These are phyloP conservation scores for Pinus albicaulis DNA, from an alignment of 75 land plant genomes.

Conservation along the genomic window DNA sequence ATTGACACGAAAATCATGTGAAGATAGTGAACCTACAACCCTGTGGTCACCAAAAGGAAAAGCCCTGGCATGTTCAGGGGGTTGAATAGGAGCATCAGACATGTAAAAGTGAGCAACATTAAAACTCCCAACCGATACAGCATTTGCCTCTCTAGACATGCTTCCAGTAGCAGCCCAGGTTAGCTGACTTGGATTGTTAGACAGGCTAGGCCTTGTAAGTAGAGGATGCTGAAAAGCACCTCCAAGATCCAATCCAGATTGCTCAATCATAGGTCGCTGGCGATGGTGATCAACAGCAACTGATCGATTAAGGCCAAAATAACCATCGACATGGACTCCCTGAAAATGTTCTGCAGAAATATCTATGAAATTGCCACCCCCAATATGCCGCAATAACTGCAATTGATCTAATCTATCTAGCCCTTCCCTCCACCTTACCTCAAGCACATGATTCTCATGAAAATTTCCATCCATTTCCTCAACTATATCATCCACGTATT, in stretches of 20 bases:
- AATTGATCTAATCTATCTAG: constrained; percentile 32
- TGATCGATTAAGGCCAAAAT: constrained; percentile 32
- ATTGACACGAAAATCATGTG: constrained; percentile 16
- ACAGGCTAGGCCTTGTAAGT: constrained; percentile 19
- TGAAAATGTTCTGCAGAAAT: constrained; percentile 44
- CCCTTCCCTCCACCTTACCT: constrained; percentile 46
- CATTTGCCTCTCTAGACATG: constrained; percentile 29
- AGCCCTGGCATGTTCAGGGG: constrained; percentile 20
- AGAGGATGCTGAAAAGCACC: constrained; percentile 46
- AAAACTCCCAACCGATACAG: constrained; percentile 15
- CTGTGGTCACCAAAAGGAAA: constrained; percentile 27
- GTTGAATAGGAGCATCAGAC: constrained; percentile 24
- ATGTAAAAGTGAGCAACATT: constrained; percentile 41
- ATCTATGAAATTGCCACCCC: constrained; percentile 21
- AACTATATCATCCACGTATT: constrained; percentile 33
- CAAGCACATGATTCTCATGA: constrained; percentile 36
- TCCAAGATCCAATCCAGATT: constrained; percentile 30
- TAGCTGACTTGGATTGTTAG: constrained; percentile 15
- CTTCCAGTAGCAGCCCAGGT: constrained; percentile 23
- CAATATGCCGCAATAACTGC: constrained; percentile 26
- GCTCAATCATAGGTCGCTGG: constrained; percentile 22
- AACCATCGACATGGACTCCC: constrained; percentile 35
- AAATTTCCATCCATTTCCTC: constrained; percentile 30
- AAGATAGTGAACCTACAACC: constrained; percentile 14
- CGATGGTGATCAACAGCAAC: constrained; percentile 21